A percentile compares a stretch with the other conserved stretches of the same genome.
These are phyloP conservation scores for Eragrostis nindensis DNA, from an alignment of 176 grass and related monocot genomes.

Conservation along the genomic window DNA sequence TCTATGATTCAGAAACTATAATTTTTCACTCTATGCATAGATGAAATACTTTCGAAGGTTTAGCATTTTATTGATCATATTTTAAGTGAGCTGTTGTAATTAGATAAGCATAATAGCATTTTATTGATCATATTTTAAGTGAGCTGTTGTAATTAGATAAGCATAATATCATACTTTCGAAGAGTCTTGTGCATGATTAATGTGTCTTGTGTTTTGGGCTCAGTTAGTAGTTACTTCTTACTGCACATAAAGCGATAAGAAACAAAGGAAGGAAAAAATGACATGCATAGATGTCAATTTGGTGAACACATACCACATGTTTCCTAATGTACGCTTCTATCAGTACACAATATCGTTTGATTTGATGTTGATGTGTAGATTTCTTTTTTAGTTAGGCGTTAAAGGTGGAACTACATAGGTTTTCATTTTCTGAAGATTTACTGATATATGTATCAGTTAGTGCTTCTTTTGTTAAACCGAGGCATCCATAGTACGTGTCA, in stretches of 20 bases:
- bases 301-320: conserved; percentile 10
- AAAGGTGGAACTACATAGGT: neutral
- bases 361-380: neutral
- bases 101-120: conserved; percentile 10
- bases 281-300: conserved; percentile 27
- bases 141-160: conserved; percentile 27
- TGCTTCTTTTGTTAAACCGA: neutral
- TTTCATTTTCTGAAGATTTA: too few species aligned
- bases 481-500: neutral
- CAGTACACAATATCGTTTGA: neutral
- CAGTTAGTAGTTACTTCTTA: neutral
- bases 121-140: too few species aligned
- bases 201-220: neutral
- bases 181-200: neutral
- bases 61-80: conserved; percentile 16
- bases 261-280: neutral
- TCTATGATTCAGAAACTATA: conserved; percentile 16
- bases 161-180: conserved; percentile 17
- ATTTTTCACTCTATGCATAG: neutral
- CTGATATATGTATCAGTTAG: neutral
- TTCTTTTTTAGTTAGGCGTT: neutral
- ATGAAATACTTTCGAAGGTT: conserved; percentile 30
- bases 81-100: conserved; percentile 39
- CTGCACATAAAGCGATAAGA: conserved; percentile 3
- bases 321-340: too few species aligned